These are phyloP conservation scores for Lathyrus aphaca DNA, from an alignment of 306 rosid species.

Conservation along the genomic window DNA sequence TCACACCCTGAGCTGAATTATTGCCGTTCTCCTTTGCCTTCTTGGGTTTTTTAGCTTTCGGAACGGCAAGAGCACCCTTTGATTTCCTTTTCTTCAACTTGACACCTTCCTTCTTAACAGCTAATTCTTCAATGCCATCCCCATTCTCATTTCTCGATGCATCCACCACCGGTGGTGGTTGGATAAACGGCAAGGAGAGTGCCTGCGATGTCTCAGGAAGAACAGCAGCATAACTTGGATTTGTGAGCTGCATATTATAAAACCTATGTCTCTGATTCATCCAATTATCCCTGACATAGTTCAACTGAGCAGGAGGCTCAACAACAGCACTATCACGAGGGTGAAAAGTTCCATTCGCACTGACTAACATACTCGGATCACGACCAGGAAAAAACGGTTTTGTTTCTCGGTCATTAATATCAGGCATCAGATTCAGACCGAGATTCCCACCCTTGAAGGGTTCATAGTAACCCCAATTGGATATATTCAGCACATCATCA, in stretches of 20 bases:
- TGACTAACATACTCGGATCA: conserved; percentile 58
- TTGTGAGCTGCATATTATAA: conserved; percentile 66
- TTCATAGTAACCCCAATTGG: conserved; percentile 96
- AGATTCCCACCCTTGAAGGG: conserved; percentile 86
- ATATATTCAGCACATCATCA: conserved; percentile 89
- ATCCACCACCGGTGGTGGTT: conserved; percentile 59
- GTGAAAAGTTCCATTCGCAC: conserved; percentile 63
- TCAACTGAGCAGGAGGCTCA: conserved; percentile 58
- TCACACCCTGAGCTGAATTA: conserved; percentile 60
- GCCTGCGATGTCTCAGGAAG: conserved; percentile 72
- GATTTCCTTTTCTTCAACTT: conserved; percentile 67
- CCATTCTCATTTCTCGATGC: conserved; percentile 64
- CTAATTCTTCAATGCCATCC: conserved; percentile 60
- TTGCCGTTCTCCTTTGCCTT: conserved; percentile 64
- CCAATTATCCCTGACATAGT: conserved; percentile 81
- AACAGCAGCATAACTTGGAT: conserved; percentile 62
- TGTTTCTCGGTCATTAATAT: conserved; percentile 74
- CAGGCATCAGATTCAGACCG: conserved; percentile 91
- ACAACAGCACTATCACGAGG: conserved; percentile 58
- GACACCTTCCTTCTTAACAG: conserved; percentile 60
- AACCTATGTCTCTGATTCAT: conserved; percentile 71
- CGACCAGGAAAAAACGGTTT: conserved; percentile 77
- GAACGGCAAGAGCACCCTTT: conserved; percentile 53
- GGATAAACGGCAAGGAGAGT: conserved; percentile 60
- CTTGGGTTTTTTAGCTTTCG: conserved; percentile 79